Evolutionary conservation across 108 stramenopile species (phyloP), one percentile per base, ranked within the genome.

Genomic region (Cyclotella atomus): DNA sequence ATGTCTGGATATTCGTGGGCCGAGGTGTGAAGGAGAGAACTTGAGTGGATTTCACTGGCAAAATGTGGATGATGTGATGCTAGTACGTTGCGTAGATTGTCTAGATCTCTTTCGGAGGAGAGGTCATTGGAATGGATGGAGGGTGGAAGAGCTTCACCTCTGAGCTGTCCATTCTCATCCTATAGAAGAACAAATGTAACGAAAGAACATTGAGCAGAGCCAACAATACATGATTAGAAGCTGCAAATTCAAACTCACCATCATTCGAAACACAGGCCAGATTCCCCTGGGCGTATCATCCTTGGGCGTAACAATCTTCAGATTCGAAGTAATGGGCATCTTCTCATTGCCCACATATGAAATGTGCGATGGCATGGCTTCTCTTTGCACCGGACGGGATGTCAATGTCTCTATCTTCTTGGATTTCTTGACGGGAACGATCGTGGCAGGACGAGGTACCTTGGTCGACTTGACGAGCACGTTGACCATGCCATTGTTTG

Each of bases 261-360:
- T 90, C 65, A 95, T 77, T 5, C 94, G 89, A 83, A 93, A 95
- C 3, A 88, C 86, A 5, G 94, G 94, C 90, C 90, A 95, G 43
- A 78, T 79, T 7, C 90, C 90, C 30, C 76, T 55, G 2, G 94
- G 89, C 33, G 82, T 68, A 53, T 88, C 89, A 47, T 95, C 88
- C 44, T 74, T 77, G 14, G 90, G 89, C 20, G 68, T 75, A 0
- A 92, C 81, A 68, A 95, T 84, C 36, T 84, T 88, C 68, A 93
- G 80, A 24, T 59, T 60, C 16, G 86, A 83, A 24, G 92, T 93
- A 20, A 95, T 77, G 17, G 91, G 94, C 23, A 95, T 88, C 2
- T 45, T 67, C 0, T 59, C 35, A 49, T 75, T 77, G 33, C 86
- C 89, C 21, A 83, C 82, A 64, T 92, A 95, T 14, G 65, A 68